Evolutionary conservation across 163 green algal genomes (phyloP).

Genomic region (Chlorella variabilis): DNA sequence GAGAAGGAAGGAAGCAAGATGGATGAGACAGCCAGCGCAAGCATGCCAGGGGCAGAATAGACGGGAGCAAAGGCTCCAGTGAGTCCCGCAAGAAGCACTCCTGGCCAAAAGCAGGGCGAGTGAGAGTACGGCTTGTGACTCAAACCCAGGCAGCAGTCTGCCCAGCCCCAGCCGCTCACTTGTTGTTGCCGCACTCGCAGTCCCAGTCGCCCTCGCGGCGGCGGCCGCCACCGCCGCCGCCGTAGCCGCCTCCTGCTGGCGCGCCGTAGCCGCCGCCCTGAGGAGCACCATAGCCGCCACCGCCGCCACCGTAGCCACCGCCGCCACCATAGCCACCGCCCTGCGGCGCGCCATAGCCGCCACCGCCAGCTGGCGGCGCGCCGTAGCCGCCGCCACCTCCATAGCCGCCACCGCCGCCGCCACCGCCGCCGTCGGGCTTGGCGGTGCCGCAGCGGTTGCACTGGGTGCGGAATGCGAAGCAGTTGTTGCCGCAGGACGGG

Average conservation of each 20-base stretch:
- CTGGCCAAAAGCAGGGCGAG: no score
- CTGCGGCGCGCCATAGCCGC: constrained; percentile 28
- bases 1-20: no score
- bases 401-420: constrained; percentile 45
- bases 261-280: constrained; percentile 37
- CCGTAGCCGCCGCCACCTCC: constrained; percentile 29
- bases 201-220: constrained; percentile 74
- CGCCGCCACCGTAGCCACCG: constrained; percentile 35
- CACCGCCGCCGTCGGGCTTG: constrained; percentile 50
- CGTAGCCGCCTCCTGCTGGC: constrained; percentile 7
- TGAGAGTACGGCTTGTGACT: no score
- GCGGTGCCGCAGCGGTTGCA: constrained; percentile 57
- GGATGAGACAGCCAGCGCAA: no score
- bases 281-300: constrained; percentile 31
- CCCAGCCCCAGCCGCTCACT: constrained; percentile 6
- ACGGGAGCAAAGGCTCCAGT: no score
- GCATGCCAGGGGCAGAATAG: no score
- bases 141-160: background rate
- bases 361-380: constrained; percentile 36
- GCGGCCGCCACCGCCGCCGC: constrained; percentile 34
- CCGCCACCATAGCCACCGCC: constrained; percentile 35
- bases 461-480: constrained; percentile 66
- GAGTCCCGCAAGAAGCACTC: no score
- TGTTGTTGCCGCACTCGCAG: constrained; percentile 83
- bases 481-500: constrained; percentile 81